These are phyloP conservation scores for Exophiala oligosperma DNA, from an alignment of 2,329 filamentous ascomycete species.

Conservation along the genomic window DNA sequence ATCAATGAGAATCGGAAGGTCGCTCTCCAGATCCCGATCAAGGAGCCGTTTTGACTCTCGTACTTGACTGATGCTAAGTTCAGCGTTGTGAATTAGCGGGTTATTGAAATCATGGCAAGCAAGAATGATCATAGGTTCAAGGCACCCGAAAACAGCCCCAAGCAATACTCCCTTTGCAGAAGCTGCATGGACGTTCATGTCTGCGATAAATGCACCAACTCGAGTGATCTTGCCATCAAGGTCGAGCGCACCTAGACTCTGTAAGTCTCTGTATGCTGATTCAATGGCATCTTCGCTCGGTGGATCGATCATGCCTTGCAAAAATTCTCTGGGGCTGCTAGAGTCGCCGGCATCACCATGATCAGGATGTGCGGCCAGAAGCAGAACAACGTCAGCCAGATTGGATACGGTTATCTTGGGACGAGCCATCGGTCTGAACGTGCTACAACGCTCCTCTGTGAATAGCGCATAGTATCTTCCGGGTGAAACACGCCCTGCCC, in stretches of 20 bases:
- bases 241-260: slow-evolving; percentile 89
- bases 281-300: slow-evolving; percentile 89
- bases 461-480: slow-evolving; percentile 96
- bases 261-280: slow-evolving; percentile 83
- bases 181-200: slow-evolving; percentile 88
- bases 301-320: slow-evolving; percentile 83
- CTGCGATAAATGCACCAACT: slow-evolving; percentile 80
- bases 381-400: slow-evolving; percentile 89
- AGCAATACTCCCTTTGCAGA: slow-evolving; percentile 88
- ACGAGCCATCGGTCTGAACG: slow-evolving; percentile 76
- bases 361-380: slow-evolving; percentile 75
- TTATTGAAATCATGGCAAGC: slow-evolving; percentile 46
- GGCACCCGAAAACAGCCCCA: slow-evolving; percentile 81
- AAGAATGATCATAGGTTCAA: slow-evolving; percentile 88
- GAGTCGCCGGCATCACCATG: slow-evolving; percentile 39
- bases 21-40: slow-evolving; percentile 13
- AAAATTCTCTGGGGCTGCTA: slow-evolving; percentile 84
- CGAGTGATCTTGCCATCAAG: slow-evolving; percentile 78
- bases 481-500: slow-evolving; percentile 91
- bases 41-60: slow-evolving; percentile 8
- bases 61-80: slow-evolving; percentile 6
- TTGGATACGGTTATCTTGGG: slow-evolving; percentile 94
- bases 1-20: slow-evolving; percentile 17
- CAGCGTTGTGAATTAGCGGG: slow-evolving; percentile 13
- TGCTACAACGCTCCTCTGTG: slow-evolving; percentile 81